Evolutionary conservation across 257 asterid species (phyloP).

Genomic region (Solanum ossicruentum): DNA sequence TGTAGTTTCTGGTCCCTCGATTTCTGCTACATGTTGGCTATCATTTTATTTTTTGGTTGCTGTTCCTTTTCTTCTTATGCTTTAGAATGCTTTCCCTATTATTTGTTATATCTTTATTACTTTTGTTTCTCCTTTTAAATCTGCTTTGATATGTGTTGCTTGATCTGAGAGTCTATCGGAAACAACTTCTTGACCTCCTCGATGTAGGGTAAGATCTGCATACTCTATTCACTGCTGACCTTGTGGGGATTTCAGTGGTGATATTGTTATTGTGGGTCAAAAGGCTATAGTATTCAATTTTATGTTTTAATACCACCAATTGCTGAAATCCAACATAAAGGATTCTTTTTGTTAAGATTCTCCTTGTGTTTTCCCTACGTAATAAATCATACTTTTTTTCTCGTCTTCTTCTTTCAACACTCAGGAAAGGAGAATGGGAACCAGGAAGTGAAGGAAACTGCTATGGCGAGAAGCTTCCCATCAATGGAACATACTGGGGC

Average conservation of each 20-base stretch:
- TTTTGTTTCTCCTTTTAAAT: not conserved
- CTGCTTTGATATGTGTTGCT: not conserved
- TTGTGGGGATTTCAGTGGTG: not conserved
- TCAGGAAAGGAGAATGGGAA: conserved; percentile 74
- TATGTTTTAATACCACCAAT: not conserved
- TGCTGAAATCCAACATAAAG: not conserved
- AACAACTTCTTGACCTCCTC: not conserved
- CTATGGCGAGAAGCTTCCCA: conserved; percentile 59
- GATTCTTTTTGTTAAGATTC: not conserved
- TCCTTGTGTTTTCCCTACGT: not conserved
- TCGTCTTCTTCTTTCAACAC: not conserved
- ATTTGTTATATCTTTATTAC: not conserved
- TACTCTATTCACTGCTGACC: not conserved
- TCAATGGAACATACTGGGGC: conserved; percentile 55
- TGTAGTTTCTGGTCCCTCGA: not conserved
- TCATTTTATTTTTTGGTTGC: not conserved
- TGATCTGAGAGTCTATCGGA: not conserved
- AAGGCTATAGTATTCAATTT: not conserved
- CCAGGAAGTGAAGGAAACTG: conserved; percentile 73
- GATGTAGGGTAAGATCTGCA: not conserved
- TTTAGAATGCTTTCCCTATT: not conserved
- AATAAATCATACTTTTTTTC: not conserved
- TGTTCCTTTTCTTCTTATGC: not conserved
- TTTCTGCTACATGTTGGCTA: not conserved
- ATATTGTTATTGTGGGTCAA: not conserved